Base-by-base conservation (phyloP, 2,329 filamentous ascomycete genomes). In the Stagonosporopsis cucurbitacearum region DNA sequence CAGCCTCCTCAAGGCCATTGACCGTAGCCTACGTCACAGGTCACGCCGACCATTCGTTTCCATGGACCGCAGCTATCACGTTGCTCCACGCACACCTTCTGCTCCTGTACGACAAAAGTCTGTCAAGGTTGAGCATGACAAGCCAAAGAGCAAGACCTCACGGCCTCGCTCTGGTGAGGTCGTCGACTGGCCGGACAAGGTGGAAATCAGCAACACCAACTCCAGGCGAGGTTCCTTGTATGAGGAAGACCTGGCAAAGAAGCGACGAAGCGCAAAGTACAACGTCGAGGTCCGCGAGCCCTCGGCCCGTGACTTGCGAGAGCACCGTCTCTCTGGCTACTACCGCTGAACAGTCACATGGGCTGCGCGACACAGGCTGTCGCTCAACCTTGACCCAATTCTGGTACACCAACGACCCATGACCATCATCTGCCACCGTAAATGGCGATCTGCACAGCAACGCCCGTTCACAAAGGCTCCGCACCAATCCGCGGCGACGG, bases 31-130 rank as follows among this genome's bases (percentile, higher is more conserved):
- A 35, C 70, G 76, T 39, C 69, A 68, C 67, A 71, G 68, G 54
- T 71, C 66, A 47, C 69, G 65, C 56, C 65, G 62, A 7, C 73
- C 77, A 13, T 75, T 80, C 58, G 69, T 80, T 61, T 77, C 73
- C 68, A 78, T 78, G 72, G 77, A 79, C 63, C 67, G 69, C 50
- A 73, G 68, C 60, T 79, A 79, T 65, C 74, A 77, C 54, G 68
- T 78, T 30, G 66, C 75, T n/a, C 66, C 76, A 28, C 77, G 77
- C 58, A 67, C 69, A 50, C 60, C 69, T 15, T 43, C 63, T 8
- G 61, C 65, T 7, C 65, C 66, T 17, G 58, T 64, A 45, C 68
- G 70, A 42, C 59, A 61, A 19, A 60, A 62, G 49, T 69, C 72
- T 2, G 66, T 74, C 64, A 73, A 73, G 64, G 47, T 75, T 35